phyloP scores from a whole-genome alignment of 257 asterid genomes.

The Verbena officinalis region DNA sequence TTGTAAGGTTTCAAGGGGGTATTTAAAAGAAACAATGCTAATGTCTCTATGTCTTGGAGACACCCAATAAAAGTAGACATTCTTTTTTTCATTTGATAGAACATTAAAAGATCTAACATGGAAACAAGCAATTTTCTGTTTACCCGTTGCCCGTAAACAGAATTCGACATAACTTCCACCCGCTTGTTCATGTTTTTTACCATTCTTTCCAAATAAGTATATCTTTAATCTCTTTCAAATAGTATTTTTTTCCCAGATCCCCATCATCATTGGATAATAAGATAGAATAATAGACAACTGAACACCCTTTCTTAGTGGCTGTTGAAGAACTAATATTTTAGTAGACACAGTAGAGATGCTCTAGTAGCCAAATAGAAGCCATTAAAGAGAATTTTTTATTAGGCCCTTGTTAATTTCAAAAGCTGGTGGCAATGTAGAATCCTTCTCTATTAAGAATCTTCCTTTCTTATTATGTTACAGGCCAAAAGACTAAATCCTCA shows the following conservation, averaged over 20 bases:
- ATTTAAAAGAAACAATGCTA: not conserved
- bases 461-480: not conserved
- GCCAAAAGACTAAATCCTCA: not conserved
- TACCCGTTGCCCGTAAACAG: not conserved
- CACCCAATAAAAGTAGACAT: not conserved
- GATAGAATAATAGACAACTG: not conserved
- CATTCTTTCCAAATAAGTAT: too few relatives aligned
- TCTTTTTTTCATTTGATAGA: not conserved
- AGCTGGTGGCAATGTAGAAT: not conserved
- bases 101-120: not conserved
- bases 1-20: too few relatives aligned
- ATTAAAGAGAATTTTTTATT: not conserved
- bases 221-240: too few relatives aligned
- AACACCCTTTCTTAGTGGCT: not conserved
- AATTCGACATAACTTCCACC: too few relatives aligned
- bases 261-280: too few relatives aligned
- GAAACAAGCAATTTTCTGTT: too few relatives aligned
- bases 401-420: too few relatives aligned
- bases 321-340: not conserved
- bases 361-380: not conserved
- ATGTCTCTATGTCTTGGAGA: not conserved
- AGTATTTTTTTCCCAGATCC: too few relatives aligned
- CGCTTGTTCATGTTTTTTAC: too few relatives aligned
- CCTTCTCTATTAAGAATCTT: not conserved
- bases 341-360: not conserved